A percentile compares a stretch with the other conserved stretches of the same genome.
These are phyloP conservation scores for Yamadazyma philogaea DNA, from an alignment of 805 yeast genomes.

Conservation along the genomic window DNA sequence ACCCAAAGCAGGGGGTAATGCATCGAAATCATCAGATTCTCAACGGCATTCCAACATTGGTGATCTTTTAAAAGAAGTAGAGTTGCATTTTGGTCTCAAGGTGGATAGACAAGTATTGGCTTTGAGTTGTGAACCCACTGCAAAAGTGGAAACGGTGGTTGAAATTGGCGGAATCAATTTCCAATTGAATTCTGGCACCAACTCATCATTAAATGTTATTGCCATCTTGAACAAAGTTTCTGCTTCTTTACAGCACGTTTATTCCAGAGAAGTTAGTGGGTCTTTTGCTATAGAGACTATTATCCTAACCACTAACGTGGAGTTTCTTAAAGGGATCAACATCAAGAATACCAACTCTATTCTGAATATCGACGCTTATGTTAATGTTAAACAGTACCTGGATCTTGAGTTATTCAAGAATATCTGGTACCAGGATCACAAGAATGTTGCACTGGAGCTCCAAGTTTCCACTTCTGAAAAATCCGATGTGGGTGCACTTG, in stretches of 20 bases:
- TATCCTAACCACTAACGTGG: constrained; percentile 47
- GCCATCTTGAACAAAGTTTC: constrained; percentile 53
- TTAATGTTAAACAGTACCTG: constrained; percentile 82
- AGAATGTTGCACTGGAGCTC: not conserved
- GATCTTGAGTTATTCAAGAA: constrained; percentile 80
- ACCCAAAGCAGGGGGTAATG: not conserved
- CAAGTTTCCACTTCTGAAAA: not conserved
- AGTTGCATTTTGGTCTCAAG: constrained; percentile 58
- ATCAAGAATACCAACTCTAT: constrained; percentile 51
- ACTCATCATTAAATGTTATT: constrained; percentile 39
- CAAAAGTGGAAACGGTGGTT: constrained; percentile 84
- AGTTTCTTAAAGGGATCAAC: constrained; percentile 39
- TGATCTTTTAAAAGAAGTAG: constrained; percentile 49
- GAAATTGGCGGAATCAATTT: constrained; percentile 67
- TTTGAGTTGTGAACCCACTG: constrained; percentile 89
- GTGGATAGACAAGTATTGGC: constrained; percentile 73
- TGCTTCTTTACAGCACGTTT: constrained; percentile 82
- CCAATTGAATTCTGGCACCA: constrained; percentile 51
- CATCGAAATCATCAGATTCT: not conserved
- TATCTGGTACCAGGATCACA: constrained; percentile 61
- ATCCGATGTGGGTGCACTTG: constrained; percentile 9
- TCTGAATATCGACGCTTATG: constrained; percentile 53
- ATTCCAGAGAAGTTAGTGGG: constrained; percentile 86
- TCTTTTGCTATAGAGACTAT: constrained; percentile 49
- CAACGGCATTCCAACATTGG: constrained; percentile 17